These are phyloP conservation scores for Lolium rigidum DNA, from an alignment of 176 grass and related monocot species.

Conservation along the genomic window DNA sequence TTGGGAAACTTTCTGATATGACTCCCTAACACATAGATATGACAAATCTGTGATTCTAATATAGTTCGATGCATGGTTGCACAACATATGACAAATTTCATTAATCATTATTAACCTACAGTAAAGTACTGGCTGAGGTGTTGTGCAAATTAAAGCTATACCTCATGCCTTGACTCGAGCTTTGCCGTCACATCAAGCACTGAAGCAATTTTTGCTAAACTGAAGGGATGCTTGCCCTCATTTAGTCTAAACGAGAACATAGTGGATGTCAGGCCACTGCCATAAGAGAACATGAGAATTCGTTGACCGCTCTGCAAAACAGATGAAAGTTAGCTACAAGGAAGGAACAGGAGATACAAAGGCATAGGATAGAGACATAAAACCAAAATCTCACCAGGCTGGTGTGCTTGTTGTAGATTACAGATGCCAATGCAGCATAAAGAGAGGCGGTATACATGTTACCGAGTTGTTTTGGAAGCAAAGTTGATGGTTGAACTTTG, in stretches of 20 bases:
- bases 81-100: not conserved
- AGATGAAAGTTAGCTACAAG: conserved; percentile 19
- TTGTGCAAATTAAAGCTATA: conserved; percentile 35
- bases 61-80: not conserved
- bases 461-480: conserved; percentile 82
- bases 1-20: not conserved
- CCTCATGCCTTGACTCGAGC: conserved; percentile 85
- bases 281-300: conserved; percentile 99
- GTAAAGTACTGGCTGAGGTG: not conserved
- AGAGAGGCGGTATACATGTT: conserved; percentile 93
- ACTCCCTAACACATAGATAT: not conserved
- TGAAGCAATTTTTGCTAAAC: conserved; percentile 75
- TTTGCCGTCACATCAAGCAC: conserved; percentile 76
- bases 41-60: not conserved
- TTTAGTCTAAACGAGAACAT: conserved; percentile 88
- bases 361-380: conserved; percentile 28
- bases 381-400: conserved; percentile 56
- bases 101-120: not conserved
- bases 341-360: conserved; percentile 21
- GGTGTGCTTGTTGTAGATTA: conserved; percentile 68
- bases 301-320: conserved; percentile 66
- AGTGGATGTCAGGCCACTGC: conserved; percentile 80
- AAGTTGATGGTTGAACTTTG: conserved; percentile 82
- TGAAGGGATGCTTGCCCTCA: conserved; percentile 75
- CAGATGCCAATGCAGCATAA: conserved; percentile 78